These are phyloP conservation scores for Colletotrichum endophyticum DNA, from an alignment of 2,329 filamentous ascomycete genomes.

Conservation along the genomic window DNA sequence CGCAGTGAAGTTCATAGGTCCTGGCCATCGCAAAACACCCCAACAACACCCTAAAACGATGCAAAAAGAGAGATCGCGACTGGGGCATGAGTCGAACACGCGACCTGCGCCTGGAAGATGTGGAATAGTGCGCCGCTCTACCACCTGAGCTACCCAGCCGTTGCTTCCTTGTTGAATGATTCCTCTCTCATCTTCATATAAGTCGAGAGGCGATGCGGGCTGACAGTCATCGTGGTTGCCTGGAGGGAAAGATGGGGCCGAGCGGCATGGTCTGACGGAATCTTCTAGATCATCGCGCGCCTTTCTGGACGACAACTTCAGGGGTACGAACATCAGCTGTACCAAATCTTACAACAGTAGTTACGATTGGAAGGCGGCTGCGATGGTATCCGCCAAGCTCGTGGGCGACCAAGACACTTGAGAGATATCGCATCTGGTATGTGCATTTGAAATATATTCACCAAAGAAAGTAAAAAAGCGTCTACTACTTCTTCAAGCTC, in stretches of 20 bases:
- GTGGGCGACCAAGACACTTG: too few relatives aligned
- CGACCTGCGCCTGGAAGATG: not conserved
- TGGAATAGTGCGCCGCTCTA: not conserved
- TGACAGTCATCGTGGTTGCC: not conserved
- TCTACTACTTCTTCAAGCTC: constrained; percentile 3
- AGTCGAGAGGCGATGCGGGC: not conserved
- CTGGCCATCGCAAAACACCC: not conserved
- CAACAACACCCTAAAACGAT: not conserved
- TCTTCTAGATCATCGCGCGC: not conserved
- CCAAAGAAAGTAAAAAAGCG: not conserved
- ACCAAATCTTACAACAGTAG: too few relatives aligned
- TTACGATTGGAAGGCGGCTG: too few relatives aligned
- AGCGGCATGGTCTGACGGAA: not conserved
- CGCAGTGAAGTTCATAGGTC: not conserved
- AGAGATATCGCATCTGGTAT: not conserved
- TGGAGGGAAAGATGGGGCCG: not conserved
- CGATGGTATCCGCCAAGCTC: too few relatives aligned
- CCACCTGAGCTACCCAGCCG: not conserved
- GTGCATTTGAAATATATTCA: not conserved
- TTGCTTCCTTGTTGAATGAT: not conserved
- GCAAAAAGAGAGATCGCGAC: not conserved
- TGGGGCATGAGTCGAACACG: not conserved
- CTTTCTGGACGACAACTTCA: not conserved
- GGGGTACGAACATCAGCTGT: not conserved
- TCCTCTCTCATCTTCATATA: not conserved